phyloP scores from a whole-genome alignment of 2,329 filamentous ascomycete genomes.

The Hypoxylon sp. region DNA sequence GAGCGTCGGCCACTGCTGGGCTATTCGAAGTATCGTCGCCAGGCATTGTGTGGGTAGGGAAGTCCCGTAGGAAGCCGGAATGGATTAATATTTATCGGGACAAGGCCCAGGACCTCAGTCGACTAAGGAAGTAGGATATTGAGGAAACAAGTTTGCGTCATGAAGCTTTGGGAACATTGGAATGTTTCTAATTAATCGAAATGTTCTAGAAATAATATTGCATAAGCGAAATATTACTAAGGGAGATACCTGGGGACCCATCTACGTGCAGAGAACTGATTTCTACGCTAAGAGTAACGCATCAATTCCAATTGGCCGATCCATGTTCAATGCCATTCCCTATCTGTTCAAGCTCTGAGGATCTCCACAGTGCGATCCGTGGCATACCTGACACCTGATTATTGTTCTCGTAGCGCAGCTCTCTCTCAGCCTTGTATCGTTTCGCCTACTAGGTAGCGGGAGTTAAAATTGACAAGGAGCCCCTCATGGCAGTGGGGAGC shows the following conservation, averaged over 20 bases:
- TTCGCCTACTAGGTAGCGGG: conserved; percentile 18
- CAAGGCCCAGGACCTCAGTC: neutral
- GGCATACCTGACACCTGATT: conserved; percentile 6
- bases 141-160: conserved; percentile 22
- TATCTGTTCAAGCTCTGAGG: conserved; percentile 8
- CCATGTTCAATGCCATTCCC: neutral
- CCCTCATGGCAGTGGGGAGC: conserved; percentile 39
- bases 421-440: conserved; percentile 35
- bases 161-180: conserved; percentile 14
- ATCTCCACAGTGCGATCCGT: conserved; percentile 33
- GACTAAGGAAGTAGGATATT: conserved; percentile 4
- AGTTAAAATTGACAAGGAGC: conserved; percentile 28
- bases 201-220: conserved; percentile 36
- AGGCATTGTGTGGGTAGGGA: conserved; percentile 35
- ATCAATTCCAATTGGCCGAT: neutral
- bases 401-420: conserved; percentile 6
- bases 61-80: neutral
- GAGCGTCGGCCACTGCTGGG: conserved; percentile 44
- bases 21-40: conserved; percentile 34
- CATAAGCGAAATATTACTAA: conserved; percentile 28
- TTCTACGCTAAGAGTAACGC: neutral
- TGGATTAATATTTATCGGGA: neutral
- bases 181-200: conserved; percentile 29
- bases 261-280: neutral
- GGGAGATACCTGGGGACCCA: neutral